These are phyloP conservation scores for Desmodesmus armatus DNA, from an alignment of 139 green algal species.

Conservation along the genomic window DNA sequence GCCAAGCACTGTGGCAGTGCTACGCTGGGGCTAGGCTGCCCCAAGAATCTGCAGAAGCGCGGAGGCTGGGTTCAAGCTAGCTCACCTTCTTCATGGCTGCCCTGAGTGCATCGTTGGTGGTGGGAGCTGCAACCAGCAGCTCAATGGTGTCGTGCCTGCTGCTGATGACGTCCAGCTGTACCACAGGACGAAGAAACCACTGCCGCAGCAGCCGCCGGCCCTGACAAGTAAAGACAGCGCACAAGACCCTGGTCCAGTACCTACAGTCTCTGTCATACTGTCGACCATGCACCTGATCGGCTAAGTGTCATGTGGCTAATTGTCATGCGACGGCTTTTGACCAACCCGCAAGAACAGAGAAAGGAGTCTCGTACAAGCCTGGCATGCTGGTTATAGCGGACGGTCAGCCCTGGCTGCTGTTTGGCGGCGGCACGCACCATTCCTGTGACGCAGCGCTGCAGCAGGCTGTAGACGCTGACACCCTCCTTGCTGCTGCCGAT, in stretches of 20 bases:
- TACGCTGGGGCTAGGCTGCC: too few species aligned
- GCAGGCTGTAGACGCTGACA: slow-evolving; percentile 84
- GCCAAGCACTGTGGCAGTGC: too few species aligned
- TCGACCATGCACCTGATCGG: too few species aligned
- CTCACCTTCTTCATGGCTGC: slow-evolving; percentile 53
- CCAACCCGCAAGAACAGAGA: too few species aligned
- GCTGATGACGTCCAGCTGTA: slow-evolving; percentile 75
- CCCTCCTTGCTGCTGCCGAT: slow-evolving; percentile 91
- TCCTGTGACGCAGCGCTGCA: slow-evolving; percentile 76
- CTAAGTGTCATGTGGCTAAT: too few species aligned
- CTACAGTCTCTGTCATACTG: neutral
- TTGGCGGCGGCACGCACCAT: slow-evolving; percentile 48
- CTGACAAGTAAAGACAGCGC: slow-evolving; percentile 25
- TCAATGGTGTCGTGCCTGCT: slow-evolving; percentile 75
- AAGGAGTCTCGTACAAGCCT: too few species aligned
- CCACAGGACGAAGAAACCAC: slow-evolving; percentile 88
- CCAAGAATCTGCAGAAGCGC: too few species aligned
- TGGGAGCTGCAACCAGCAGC: slow-evolving; percentile 61
- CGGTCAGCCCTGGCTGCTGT: neutral
- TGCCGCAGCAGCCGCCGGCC: slow-evolving; percentile 71
- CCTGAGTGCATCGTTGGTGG: slow-evolving; percentile 53
- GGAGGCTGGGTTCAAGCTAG: too few species aligned
- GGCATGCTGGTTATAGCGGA: neutral
- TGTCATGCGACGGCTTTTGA: too few species aligned
- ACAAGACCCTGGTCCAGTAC: neutral